Percentiles rank a stretch among this genome's conserved stretches.
Conservation (phyloP, 1,284 basidiomycete species). For the Sanghuangporus sanghuang region DNA sequence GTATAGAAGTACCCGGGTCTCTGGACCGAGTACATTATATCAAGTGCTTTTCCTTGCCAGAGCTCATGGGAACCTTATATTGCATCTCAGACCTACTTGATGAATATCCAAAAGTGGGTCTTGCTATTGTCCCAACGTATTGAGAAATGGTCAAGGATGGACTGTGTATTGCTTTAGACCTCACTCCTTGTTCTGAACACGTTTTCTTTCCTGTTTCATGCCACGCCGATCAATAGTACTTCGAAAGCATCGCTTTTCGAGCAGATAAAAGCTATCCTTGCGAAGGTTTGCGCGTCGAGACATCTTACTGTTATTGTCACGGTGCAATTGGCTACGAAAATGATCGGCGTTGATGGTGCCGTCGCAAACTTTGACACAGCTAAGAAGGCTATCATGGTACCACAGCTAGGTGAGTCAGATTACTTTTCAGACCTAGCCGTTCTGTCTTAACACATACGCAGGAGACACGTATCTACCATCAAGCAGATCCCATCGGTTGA, state of each 20-base stretch:
- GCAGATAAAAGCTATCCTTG: slow-evolving; percentile 46
- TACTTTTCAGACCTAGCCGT: not conserved
- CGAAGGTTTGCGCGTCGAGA: slow-evolving; percentile 41
- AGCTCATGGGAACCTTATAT: slow-evolving; percentile 55
- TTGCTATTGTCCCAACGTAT: not conserved
- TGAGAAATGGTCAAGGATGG: slow-evolving; percentile 14
- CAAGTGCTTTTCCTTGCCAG: slow-evolving; percentile 42
- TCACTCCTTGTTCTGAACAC: slow-evolving; percentile 60
- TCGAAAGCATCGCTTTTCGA: slow-evolving; percentile 42
- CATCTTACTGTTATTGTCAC: slow-evolving; percentile 60
- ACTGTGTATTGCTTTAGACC: slow-evolving; percentile 32
- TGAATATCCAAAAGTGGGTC: slow-evolving; percentile 40
- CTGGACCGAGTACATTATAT: slow-evolving; percentile 38
- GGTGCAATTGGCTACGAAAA: slow-evolving; percentile 63
- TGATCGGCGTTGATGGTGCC: slow-evolving; percentile 56
- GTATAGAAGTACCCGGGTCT: slow-evolving; percentile 7
- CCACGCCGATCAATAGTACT: slow-evolving; percentile 28
- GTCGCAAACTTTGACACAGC: slow-evolving; percentile 59
- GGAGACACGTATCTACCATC: slow-evolving; percentile 29
- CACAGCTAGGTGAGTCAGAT: slow-evolving; percentile 50
- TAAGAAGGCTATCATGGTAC: slow-evolving; percentile 54
- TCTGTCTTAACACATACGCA: slow-evolving; percentile 14
- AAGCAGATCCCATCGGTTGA: slow-evolving; percentile 31
- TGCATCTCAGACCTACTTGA: slow-evolving; percentile 44
- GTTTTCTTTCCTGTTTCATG: slow-evolving; percentile 61